Evolutionary conservation across 1,284 basidiomycete genomes (phyloP), one percentile per base, ranked within the genome.

Genomic region (Prillingera fragicola): DNA sequence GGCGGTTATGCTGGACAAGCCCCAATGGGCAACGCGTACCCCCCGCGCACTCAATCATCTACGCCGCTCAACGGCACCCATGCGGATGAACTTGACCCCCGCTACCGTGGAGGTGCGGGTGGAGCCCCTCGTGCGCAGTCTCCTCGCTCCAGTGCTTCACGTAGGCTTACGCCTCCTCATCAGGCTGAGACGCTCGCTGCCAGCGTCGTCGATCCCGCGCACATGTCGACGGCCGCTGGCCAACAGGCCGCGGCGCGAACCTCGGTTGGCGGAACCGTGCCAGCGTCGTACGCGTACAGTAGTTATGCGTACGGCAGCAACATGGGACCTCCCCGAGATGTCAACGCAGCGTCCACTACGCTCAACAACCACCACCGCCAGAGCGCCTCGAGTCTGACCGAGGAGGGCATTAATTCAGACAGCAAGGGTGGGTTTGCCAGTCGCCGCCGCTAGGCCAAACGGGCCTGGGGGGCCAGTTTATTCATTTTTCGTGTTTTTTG

Each of bases 41-140:
- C 65, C 5, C 59, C 61, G 18, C 52, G 65, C 23, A 60, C 62
- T n/a, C 60, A 65, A 39, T 60, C 56, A n/a, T 61, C 59, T 18
- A 64, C 65, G 5, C 65, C 63, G 9, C 56, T 64, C 15, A 54
- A 59, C 22, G 47, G 34, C n/a, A 38, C 37, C 37, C 56, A 62
- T 32, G n/a, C n/a, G n/a, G 57, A 56, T 22, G 48, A 50, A 31
- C 34, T 50, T 17, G 47, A 48, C 33, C 45, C 48, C 34, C 55
- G 57, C 43, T 54, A 48, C 47, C 52, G 53, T 33, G 43, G 14
- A 7, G 32, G 48, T 41, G 37, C 40, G 41, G 51, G 46, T 31
- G 49, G 27, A 10, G 41, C 47, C 37, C 42, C 42, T 37, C 42
- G 39, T 49, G 38, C 43, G 42, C 39, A 33, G 32, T 42, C 46